Evolutionary conservation across 352 stramenopile genomes (phyloP).

Genomic region (Blastocystis sp.): DNA sequence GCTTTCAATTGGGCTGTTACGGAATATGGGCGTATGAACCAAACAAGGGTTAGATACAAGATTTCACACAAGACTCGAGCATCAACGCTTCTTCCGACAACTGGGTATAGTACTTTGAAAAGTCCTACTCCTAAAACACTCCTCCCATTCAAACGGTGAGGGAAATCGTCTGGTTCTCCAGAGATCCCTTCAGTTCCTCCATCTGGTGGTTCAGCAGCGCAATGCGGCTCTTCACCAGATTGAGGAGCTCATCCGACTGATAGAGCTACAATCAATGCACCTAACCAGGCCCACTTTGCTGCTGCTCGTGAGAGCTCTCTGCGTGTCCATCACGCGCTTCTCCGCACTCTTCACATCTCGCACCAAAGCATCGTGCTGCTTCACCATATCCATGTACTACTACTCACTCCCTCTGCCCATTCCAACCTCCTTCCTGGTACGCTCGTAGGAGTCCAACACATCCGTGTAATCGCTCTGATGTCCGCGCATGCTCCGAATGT

Average conservation of each 20-base stretch:
- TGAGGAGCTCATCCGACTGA: background rate
- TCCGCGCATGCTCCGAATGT: background rate
- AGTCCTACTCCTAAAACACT: background rate
- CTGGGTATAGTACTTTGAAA: background rate
- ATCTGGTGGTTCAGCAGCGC: background rate
- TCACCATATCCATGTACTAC: constrained; percentile 9
- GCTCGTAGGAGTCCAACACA: background rate
- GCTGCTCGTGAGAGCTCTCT: background rate
- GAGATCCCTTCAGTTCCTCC: constrained; percentile 9
- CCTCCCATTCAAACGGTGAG: background rate
- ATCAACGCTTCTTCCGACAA: constrained; percentile 16
- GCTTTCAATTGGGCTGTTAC: background rate
- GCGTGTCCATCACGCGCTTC: background rate
- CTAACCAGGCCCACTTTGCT: background rate
- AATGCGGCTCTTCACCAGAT: constrained; percentile 3
- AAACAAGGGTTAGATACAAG: background rate
- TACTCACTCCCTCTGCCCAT: background rate
- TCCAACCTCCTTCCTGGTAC: background rate
- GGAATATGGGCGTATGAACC: background rate
- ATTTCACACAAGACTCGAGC: constrained; percentile 33
- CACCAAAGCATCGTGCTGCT: background rate
- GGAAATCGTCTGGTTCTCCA: constrained; percentile 21
- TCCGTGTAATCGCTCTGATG: background rate
- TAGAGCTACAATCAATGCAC: constrained; percentile 2
- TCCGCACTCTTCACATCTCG: background rate